phyloP scores from a whole-genome alignment of 2,329 filamentous ascomycete genomes.

The Fusarium guadeloupense region DNA sequence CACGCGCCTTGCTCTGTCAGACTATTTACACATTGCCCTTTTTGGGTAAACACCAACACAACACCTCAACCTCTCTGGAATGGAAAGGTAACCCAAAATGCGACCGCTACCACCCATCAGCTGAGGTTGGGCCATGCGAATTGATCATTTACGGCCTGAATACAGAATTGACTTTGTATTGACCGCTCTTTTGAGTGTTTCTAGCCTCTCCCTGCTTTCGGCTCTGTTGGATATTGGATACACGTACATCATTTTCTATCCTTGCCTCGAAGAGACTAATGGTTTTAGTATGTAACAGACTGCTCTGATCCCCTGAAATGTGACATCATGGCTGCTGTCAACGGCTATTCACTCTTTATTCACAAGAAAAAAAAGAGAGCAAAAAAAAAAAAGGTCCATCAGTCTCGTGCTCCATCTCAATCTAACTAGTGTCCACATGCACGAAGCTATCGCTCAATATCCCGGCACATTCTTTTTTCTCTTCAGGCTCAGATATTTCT shows the following conservation, averaged over 20 bases:
- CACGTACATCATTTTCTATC: not conserved
- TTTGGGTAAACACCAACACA: conserved; percentile 26
- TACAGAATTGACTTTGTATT: not conserved
- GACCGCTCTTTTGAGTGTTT: conserved; percentile 21
- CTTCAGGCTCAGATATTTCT: not conserved
- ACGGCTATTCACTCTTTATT: conserved; percentile 4
- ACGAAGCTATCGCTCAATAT: conserved; percentile 25
- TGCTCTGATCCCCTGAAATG: conserved; percentile 8
- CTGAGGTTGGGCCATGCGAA: too few relatives aligned
- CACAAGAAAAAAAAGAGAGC: too few relatives aligned
- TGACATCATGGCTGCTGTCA: conserved; percentile 29
- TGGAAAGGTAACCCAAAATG: conserved; percentile 30
- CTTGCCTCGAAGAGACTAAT: not conserved
- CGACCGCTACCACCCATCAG: conserved; percentile 15
- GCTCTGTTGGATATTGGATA: not conserved
- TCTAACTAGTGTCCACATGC: conserved; percentile 36
- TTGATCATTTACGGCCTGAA: not conserved
- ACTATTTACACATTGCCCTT: conserved; percentile 34
- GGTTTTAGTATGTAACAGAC: conserved; percentile 13
- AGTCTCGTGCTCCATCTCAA: conserved; percentile 25
- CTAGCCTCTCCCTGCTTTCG: conserved; percentile 4
- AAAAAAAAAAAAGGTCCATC: conserved; percentile 17
- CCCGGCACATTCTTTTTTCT: not conserved
- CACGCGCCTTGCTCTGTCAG: conserved; percentile 15
- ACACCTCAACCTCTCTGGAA: conserved; percentile 14